Base-by-base conservation (phyloP, 371 early-diverging fungal genomes). In the Saksenaea oblongispora region DNA sequence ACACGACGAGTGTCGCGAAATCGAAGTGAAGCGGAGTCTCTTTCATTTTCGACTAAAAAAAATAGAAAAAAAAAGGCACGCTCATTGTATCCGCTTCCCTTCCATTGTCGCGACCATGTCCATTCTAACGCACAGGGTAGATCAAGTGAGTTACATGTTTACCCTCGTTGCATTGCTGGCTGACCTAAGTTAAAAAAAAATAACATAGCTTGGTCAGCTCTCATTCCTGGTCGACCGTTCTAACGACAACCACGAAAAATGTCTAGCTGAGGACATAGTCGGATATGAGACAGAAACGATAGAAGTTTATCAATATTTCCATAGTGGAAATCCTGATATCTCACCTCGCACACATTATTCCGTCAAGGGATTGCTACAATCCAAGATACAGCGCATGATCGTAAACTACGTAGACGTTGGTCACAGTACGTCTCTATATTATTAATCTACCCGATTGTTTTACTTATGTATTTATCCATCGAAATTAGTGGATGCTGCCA, bases 231-330 rank as follows among this genome's bases (percentile, higher is more conserved):
- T 22, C 4, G 22, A 14, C 44, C 17, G n/a, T 8, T 14, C 7
- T 47, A 22, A 47, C 51, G 22, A 47, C 22, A 22, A n/a, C 1
- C 7, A 22, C 3, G 22, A 47, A 58, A 35, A 34, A 61, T 28
- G 37, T 39, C 8, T 14, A 26, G 62, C 62, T 44, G 18, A 37
- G 8, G 51, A 66, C 31, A 34, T 58, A 5, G 35, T 64, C 10
- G 37, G n/a, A 5, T 35, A 34, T 13, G 66, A 58, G 14, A 61
- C 66, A 3, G 66, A 66, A 53, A 27, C 24, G 13, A 41, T 66
- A 2, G 66, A 66, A 34, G 17, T 66, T 5, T 66, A 66, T 31
- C 62, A 66, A 17, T 66, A 66, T 34, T 66, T 66, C 53, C 58
- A 58, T 54, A 28, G 51, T 24, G 62, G 61, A 26, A 27, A 47